Conservation (phyloP, 345 rosid species). For the Punica granatum region DNA sequence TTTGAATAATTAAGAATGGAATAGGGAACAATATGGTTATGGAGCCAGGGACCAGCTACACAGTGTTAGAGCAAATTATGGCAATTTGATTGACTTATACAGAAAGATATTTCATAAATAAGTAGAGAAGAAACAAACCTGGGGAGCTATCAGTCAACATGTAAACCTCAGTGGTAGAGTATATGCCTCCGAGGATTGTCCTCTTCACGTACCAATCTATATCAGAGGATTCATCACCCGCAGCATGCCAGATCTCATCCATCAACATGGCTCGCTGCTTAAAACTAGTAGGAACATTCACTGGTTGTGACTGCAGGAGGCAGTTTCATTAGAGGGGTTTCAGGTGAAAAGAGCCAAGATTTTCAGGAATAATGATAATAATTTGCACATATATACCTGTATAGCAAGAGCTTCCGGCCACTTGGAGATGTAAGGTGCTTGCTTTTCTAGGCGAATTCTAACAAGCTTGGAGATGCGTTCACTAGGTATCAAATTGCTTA, state of each 20-base stretch:
- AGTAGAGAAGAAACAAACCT: constrained; percentile 31
- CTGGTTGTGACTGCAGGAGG: constrained; percentile 62
- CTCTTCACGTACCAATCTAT: constrained; percentile 88
- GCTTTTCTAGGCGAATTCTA: constrained; percentile 79
- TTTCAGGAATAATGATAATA: not conserved
- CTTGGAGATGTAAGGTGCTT: constrained; percentile 77
- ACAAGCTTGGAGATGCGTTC: constrained; percentile 61
- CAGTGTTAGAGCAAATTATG: not conserved
- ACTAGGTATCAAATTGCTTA: constrained; percentile 53
- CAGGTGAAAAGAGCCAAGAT: not conserved
- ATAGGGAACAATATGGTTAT: not conserved
- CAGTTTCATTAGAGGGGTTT: not conserved
- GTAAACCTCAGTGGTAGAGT: constrained; percentile 90
- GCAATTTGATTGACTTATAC: not conserved
- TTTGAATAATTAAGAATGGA: not conserved
- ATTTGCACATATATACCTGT: constrained; percentile 33
- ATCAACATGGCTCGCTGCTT: constrained; percentile 84
- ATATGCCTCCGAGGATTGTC: constrained; percentile 84
- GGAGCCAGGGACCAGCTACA: not conserved
- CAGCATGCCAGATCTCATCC: constrained; percentile 90
- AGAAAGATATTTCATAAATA: not conserved
- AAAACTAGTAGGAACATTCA: constrained; percentile 68
- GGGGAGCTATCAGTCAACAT: constrained; percentile 90
- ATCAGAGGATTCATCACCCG: constrained; percentile 65
- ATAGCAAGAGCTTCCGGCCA: constrained; percentile 98